A percentile compares a stretch with the other conserved stretches of the same genome.
Evolutionary conservation across 768 basidiomycete genomes (phyloP).

Genomic region (Rubroboletus satanas): DNA sequence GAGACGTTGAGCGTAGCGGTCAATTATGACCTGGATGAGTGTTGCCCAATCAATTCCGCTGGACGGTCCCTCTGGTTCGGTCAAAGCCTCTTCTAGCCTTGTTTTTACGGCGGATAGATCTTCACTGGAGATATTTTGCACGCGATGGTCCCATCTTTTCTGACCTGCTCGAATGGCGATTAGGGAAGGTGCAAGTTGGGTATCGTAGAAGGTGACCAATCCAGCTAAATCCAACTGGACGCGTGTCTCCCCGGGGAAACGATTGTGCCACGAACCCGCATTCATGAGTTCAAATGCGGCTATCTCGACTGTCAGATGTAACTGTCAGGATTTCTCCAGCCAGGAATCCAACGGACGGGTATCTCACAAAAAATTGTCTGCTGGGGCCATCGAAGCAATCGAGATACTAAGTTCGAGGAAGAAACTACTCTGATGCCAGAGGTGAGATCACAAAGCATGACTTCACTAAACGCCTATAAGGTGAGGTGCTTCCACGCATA

Average conservation of each 20-base stretch:
- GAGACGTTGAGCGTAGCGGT: constrained; percentile 32
- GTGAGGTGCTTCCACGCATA: no score
- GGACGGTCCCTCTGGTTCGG: not conserved
- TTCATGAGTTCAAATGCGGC: constrained; percentile 10
- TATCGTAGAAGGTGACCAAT: constrained; percentile 28
- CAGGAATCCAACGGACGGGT: not conserved
- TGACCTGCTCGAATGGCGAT: constrained; percentile 10
- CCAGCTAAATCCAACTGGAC: constrained; percentile 16
- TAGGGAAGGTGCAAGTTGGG: constrained; percentile 17
- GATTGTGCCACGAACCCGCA: constrained; percentile 25
- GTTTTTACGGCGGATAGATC: constrained; percentile 5
- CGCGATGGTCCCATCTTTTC: constrained; percentile 21
- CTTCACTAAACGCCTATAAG: constrained; percentile 32
- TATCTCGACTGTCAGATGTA: not conserved
- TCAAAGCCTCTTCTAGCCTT: constrained; percentile 4
- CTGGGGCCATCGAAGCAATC: not conserved
- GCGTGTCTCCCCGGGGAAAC: constrained; percentile 26
- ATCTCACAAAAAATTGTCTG: not conserved
- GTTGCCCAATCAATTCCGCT: constrained; percentile 35
- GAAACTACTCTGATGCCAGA: constrained; percentile 29
- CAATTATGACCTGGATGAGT: constrained; percentile 24
- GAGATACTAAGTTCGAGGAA: constrained; percentile 31
- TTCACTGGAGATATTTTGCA: constrained; percentile 8
- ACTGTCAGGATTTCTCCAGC: not conserved
- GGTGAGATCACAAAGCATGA: constrained; percentile 42